Evolutionary conservation across 371 early-diverging fungal species (phyloP).

Genomic region (Syncephalis plumigaleata): DNA sequence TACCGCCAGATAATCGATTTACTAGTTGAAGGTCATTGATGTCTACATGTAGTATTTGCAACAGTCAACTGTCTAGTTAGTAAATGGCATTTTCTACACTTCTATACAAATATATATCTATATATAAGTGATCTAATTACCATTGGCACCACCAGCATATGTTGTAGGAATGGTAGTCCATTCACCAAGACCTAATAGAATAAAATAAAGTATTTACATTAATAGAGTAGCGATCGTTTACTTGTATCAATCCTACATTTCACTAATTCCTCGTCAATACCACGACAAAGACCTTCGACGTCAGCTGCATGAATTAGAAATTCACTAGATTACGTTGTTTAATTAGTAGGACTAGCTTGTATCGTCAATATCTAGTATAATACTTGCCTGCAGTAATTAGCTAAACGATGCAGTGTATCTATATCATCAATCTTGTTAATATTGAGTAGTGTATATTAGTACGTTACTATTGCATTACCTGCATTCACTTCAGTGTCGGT

Average conservation of each 20-base stretch:
- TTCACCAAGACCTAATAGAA: conserved; percentile 40
- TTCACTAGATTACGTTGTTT: conserved; percentile 33
- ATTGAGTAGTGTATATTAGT: background rate
- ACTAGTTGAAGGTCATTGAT: conserved; percentile 70
- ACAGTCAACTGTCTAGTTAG: too few relatives aligned
- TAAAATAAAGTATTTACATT: background rate
- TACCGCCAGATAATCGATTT: conserved; percentile 54
- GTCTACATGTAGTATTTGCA: too few relatives aligned
- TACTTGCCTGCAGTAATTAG: conserved; percentile 62
- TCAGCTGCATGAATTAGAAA: conserved; percentile 95
- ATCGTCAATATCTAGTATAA: too few relatives aligned
- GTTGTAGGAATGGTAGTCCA: conserved; percentile 85
- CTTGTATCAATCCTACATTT: conserved; percentile 21
- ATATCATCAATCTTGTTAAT: background rate
- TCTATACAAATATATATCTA: too few relatives aligned
- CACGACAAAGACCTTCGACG: conserved; percentile 90
- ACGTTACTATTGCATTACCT: conserved; percentile 20
- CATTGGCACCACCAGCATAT: conserved; percentile 88
- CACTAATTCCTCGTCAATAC: conserved; percentile 82
- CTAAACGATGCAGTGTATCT: conserved; percentile 36
- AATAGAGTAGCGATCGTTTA: background rate
- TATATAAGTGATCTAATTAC: too few relatives aligned
- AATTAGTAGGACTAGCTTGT: background rate
- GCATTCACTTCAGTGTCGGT: conserved; percentile 72
- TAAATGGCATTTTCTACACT: too few relatives aligned